These are phyloP conservation scores for Botrytis tulipae DNA, from an alignment of 2,329 filamentous ascomycete species.

Conservation along the genomic window DNA sequence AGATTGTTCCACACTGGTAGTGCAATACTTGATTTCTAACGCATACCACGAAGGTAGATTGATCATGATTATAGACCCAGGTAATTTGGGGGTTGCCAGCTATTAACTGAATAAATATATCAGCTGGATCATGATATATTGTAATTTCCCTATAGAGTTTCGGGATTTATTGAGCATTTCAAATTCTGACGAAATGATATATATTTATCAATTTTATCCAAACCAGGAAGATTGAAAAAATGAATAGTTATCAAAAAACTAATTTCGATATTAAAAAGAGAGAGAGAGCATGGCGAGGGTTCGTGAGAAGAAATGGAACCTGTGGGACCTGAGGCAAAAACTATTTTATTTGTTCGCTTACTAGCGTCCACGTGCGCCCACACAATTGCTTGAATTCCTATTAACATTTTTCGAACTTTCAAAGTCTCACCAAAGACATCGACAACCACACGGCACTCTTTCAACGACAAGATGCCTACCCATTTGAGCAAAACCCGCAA, in stretches of 20 bases:
- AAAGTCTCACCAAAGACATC: slow-evolving; percentile 16
- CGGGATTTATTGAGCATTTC: neutral
- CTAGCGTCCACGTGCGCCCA: slow-evolving; percentile 15
- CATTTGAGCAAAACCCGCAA: slow-evolving; percentile 74
- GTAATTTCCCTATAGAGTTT: neutral
- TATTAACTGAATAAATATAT: neutral
- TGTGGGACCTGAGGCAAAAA: neutral
- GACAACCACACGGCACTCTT: slow-evolving; percentile 34
- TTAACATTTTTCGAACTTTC: slow-evolving; percentile 2
- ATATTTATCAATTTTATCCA: neutral
- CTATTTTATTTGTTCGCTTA: slow-evolving; percentile 15
- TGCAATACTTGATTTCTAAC: neutral
- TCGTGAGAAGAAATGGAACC: neutral
- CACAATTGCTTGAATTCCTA: slow-evolving; percentile 3
- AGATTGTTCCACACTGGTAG: neutral
- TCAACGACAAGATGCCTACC: slow-evolving; percentile 65
- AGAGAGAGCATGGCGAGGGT: neutral
- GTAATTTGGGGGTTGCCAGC: neutral
- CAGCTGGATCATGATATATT: neutral
- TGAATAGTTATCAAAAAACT: neutral
- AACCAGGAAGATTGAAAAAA: neutral
- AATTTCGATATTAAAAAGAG: neutral
- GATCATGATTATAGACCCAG: neutral
- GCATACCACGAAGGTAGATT: neutral
- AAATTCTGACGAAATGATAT: neutral